Conservation (phyloP, 192 early-diverging fungal species). For the Chytriomyces sp. region DNA sequence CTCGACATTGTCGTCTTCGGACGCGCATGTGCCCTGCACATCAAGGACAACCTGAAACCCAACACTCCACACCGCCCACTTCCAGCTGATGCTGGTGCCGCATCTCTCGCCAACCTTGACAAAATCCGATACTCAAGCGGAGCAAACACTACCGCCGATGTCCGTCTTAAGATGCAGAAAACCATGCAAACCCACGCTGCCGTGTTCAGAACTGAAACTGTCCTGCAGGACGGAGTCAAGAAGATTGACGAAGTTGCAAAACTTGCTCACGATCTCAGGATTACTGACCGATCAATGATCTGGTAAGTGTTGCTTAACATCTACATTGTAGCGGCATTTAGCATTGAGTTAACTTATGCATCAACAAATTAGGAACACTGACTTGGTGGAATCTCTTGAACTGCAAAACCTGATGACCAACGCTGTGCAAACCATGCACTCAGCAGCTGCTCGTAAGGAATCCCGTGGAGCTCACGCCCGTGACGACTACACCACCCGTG, state of each 20-base stretch:
- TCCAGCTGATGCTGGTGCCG: slow-evolving; percentile 81
- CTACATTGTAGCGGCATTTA: background rate
- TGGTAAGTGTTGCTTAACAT: slow-evolving; percentile 60
- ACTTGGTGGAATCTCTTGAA: slow-evolving; percentile 95
- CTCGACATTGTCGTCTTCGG: slow-evolving; percentile 99
- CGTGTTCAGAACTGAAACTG: slow-evolving; percentile 91
- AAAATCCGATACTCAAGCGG: slow-evolving; percentile 87
- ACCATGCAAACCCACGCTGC: slow-evolving; percentile 97
- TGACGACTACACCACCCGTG: slow-evolving; percentile 87
- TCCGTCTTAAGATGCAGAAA: slow-evolving; percentile 97
- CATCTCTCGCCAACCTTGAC: slow-evolving; percentile 94
- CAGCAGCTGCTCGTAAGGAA: slow-evolving; percentile 92
- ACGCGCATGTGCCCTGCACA: slow-evolving; percentile 94
- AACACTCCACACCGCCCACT: slow-evolving; percentile 84
- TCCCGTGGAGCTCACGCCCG: slow-evolving; percentile 97
- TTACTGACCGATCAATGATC: slow-evolving; percentile 91
- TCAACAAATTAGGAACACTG: slow-evolving; percentile 73
- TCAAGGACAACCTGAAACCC: slow-evolving; percentile 86
- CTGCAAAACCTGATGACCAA: slow-evolving; percentile 96
- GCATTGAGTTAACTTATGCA: too few species aligned
- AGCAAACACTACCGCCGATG: slow-evolving; percentile 75
- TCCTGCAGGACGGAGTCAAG: slow-evolving; percentile 86
- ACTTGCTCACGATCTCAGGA: slow-evolving; percentile 80
- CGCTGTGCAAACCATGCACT: slow-evolving; percentile 86
- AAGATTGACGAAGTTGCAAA: slow-evolving; percentile 85